Percentiles rank a stretch among this genome's conserved stretches.
Conservation (phyloP, 2,329 filamentous ascomycete genomes). For the Cytospora piceae region DNA sequence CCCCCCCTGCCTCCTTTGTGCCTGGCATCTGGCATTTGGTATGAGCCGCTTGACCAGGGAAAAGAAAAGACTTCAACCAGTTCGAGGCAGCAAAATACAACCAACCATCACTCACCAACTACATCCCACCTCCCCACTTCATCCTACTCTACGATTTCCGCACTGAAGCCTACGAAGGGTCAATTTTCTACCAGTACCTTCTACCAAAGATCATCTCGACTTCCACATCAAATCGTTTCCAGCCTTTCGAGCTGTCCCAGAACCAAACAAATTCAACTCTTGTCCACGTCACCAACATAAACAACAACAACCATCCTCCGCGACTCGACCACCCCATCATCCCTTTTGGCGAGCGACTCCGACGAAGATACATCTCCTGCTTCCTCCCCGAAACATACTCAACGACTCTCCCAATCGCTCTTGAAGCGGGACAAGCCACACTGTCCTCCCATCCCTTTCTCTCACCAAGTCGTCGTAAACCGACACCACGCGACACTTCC, state of each 20-base stretch:
- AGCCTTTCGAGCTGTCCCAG: background rate
- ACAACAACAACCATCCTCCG: background rate
- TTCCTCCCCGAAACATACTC: background rate
- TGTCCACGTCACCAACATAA: slow-evolving; percentile 3
- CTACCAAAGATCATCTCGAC: background rate
- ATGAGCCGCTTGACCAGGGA: background rate
- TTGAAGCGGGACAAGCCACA: background rate
- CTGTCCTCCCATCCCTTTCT: background rate
- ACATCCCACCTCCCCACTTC: background rate
- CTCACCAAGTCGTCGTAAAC: slow-evolving; percentile 5
- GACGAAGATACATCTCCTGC: background rate
- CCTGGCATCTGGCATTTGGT: background rate
- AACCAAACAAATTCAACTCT: background rate
- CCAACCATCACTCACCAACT: background rate
- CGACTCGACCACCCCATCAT: background rate
- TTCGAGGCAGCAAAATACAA: background rate
- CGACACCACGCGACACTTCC: slow-evolving; percentile 23
- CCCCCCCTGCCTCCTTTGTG: background rate
- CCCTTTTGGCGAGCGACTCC: background rate
- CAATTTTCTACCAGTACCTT: background rate
- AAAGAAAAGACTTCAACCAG: background rate
- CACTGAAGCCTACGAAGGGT: background rate
- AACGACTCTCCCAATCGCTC: background rate
- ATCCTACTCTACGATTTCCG: background rate
- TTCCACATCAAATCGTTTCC: background rate